These are phyloP conservation scores for Chlamydomonas urium DNA, from an alignment of 139 green algal species.

Conservation along the genomic window DNA sequence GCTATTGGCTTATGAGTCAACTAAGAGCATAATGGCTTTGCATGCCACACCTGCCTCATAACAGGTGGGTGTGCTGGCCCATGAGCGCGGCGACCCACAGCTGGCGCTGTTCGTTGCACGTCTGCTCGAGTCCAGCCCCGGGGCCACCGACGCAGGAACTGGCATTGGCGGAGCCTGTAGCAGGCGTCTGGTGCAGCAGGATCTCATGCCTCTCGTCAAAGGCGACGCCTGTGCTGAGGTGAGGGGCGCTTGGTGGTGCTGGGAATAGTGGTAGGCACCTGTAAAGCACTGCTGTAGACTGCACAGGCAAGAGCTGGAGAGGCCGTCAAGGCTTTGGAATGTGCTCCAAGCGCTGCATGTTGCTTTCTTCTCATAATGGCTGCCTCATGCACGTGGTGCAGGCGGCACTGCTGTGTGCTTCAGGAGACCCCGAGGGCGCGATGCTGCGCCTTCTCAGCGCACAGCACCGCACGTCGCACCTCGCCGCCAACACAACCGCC, in stretches of 20 bases:
- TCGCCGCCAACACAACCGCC: too few relatives aligned
- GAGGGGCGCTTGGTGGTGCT: too few relatives aligned
- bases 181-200: neutral
- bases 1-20: too few relatives aligned
- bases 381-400: too few relatives aligned
- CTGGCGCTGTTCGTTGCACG: slow-evolving; percentile 66
- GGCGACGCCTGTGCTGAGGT: neutral
- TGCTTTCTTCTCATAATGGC: too few relatives aligned
- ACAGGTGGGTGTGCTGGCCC: slow-evolving; percentile 57
- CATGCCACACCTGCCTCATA: slow-evolving; percentile 91
- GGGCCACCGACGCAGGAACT: neutral
- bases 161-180: neutral
- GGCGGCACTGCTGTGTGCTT: neutral
- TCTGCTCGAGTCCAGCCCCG: slow-evolving; percentile 37
- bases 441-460: neutral
- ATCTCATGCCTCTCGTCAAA: neutral
- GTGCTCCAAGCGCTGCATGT: too few relatives aligned
- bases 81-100: slow-evolving; percentile 68
- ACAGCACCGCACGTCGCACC: too few relatives aligned
- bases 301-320: too few relatives aligned
- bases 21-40: too few relatives aligned
- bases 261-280: too few relatives aligned
- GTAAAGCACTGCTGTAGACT: too few relatives aligned
- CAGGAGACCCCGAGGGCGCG: neutral
- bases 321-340: too few relatives aligned